Percentiles rank a stretch among this genome's conserved stretches.
Evolutionary conservation across 805 yeast genomes (phyloP).

Genomic region (Trichomonascus vanleenenianus): DNA sequence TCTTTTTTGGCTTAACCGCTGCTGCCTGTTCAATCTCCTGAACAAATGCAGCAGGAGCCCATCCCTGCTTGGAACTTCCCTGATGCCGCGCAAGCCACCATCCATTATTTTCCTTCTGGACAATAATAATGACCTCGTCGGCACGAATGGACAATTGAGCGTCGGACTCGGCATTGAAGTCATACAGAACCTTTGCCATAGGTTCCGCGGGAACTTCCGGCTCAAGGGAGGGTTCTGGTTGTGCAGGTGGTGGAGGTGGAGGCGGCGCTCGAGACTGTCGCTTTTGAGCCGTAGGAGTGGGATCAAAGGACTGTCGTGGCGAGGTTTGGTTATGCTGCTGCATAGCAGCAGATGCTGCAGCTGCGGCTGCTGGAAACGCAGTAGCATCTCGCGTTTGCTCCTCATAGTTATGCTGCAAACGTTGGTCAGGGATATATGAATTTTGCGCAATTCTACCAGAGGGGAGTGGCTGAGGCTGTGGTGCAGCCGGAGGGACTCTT

Average conservation of each 20-base stretch:
- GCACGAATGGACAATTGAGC: slow-evolving; percentile 68
- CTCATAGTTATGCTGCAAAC: slow-evolving; percentile 1
- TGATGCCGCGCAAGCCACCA: slow-evolving; percentile 87
- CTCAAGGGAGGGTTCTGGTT: slow-evolving; percentile 49
- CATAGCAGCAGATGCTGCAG: slow-evolving; percentile 26
- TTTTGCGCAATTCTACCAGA: background rate
- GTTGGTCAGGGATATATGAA: background rate
- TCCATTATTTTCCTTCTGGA: slow-evolving; percentile 72
- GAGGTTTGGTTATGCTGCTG: slow-evolving; percentile 9
- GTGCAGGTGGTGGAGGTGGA: slow-evolving; percentile 42
- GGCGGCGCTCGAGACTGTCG: slow-evolving; percentile 14
- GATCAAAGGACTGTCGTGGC: no score
- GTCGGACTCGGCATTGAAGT: slow-evolving; percentile 57
- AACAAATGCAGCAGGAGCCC: slow-evolving; percentile 96
- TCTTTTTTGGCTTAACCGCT: slow-evolving; percentile 17
- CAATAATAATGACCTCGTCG: slow-evolving; percentile 67
- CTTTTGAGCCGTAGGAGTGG: slow-evolving; percentile 11
- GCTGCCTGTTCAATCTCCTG: slow-evolving; percentile 27
- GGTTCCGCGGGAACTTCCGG: slow-evolving; percentile 57
- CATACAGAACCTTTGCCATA: slow-evolving; percentile 61
- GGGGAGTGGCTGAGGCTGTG: slow-evolving; percentile 5
- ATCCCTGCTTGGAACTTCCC: slow-evolving; percentile 78
- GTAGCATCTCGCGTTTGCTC: slow-evolving; percentile 17
- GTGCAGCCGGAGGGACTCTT: background rate
- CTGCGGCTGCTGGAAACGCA: slow-evolving; percentile 14